Evolutionary conservation across 306 rosid genomes (phyloP), one percentile per base, ranked within the genome.

Genomic region (Crotalaria pallida): DNA sequence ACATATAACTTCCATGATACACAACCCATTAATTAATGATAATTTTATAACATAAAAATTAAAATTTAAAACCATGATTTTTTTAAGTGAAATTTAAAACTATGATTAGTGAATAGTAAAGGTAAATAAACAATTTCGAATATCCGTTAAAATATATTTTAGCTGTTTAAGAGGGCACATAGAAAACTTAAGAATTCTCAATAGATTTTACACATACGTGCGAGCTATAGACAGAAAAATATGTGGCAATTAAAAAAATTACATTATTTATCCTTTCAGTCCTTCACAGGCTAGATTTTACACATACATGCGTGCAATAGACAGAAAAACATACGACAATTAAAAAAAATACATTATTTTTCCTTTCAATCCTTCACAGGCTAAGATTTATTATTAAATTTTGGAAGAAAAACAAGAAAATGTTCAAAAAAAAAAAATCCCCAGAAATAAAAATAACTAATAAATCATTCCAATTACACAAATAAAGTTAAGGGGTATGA

Each of bases 221-320:
- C 1, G 1, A 40, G 13, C 36, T 44, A 65, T 0, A 34, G 12
- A 24, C 18, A 40, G 6, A 44, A 13, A 45, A 9, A 36, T 15
- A 21, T 17, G 31, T 17, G 18, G 8, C 7, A 19, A 1, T 50
- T 22, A 43, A 10, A 43, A 66, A 31, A 66, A 72, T 50, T 11
- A 50, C 22, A 23, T 59, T 2, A 40, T 10, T 40, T 27, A 43
- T 29, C 34, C 36, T 11, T 18, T n/a, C 31, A 72, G 26, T 52
- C 36, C n/a, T 64, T 67, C 76, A 55, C 12, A 58, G 49, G 41
- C 66, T 34, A 40, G 55, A 52, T 49, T 63, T 41, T 38, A 47
- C n/a, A n/a, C n/a, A n/a, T n/a, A n/a, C n/a, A n/a, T n/a, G n/a
- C 2, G 1, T 24, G 11, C 43, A 52, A 63, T 0, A 31, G n/a